Base-by-base conservation (phyloP, 768 basidiomycete species). In the Pleurotus pulmonarius region DNA sequence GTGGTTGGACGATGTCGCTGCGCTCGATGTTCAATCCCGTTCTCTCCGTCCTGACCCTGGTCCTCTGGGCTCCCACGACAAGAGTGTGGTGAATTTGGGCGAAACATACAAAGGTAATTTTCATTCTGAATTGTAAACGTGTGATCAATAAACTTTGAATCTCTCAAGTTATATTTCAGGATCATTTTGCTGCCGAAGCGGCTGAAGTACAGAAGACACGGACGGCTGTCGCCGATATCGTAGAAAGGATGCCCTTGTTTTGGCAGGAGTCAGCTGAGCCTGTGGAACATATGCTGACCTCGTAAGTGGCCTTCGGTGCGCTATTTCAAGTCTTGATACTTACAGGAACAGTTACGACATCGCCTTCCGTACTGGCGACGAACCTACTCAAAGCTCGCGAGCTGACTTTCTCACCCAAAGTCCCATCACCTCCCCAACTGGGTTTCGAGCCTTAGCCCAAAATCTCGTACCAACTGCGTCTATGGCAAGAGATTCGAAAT, bases 341-440 rank as follows among this genome's bases (percentile, higher is more conserved):
- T 15, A 55, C 37, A 12, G 38, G 53, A 49, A 22, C 57, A 91
- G 90, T 12, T 83, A 78, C 58, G 90, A 93, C 63, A 66, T 88
- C 22, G 74, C 81, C 2, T 81, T 85, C 60, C 75, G 78, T 29
- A 71, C 81, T 16, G 81, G 81, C 8, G 73, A 76, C 9, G 80
- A 82, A 58, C 80, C 82, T 1, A 40, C 54, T 11, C 58, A 70
- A 22, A 56, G 71, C 3, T 74, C 75, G 0, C 72, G 82, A 51
- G 74, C 84, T 1, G 82, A 85, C 63, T 87, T 90, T 61, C 67
- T 90, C 16, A 75, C 84, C 0, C 76, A 77, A 7, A 78, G 74
- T 59, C 64, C 70, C n/a, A 62, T 88, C 43, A 81, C 81, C 58
- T 79, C 80, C 12, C 69, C 69, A 4, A 69, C 77, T 49, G 85